These are phyloP conservation scores for Melampsora americana DNA, from an alignment of 1,284 basidiomycete genomes.

Conservation along the genomic window DNA sequence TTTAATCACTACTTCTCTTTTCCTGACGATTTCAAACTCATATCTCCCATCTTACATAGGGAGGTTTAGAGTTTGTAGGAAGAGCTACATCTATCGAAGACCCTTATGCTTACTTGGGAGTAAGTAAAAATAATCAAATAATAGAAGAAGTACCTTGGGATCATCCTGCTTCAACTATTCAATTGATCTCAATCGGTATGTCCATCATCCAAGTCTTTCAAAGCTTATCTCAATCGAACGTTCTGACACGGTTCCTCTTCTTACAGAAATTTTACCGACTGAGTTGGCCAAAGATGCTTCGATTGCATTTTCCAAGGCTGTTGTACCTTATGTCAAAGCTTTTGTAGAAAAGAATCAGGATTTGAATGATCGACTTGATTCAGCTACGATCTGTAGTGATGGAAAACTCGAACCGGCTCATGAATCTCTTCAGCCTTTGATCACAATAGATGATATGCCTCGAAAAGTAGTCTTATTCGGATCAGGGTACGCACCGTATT, in stretches of 20 bases:
- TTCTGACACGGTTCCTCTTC: background rate
- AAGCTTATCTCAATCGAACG: too few relatives aligned
- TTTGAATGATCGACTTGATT: slow-evolving; percentile 59
- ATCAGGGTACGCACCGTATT: slow-evolving; percentile 13
- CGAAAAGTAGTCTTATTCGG: slow-evolving; percentile 41
- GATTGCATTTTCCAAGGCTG: slow-evolving; percentile 65
- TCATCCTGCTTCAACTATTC: slow-evolving; percentile 53
- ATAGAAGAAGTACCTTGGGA: slow-evolving; percentile 14
- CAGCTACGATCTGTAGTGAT: slow-evolving; percentile 67
- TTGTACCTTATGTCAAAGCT: slow-evolving; percentile 68
- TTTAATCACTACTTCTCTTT: background rate
- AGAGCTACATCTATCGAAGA: slow-evolving; percentile 68
- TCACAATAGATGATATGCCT: slow-evolving; percentile 35
- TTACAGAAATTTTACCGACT: slow-evolving; percentile 79
- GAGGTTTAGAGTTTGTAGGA: slow-evolving; percentile 77
- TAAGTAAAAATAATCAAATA: background rate
- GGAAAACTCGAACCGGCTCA: slow-evolving; percentile 63
- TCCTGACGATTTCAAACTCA: background rate
- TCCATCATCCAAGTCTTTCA: slow-evolving; percentile 66
- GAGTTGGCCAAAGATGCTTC: slow-evolving; percentile 77
- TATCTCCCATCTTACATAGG: slow-evolving; percentile 56
- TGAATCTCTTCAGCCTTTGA: slow-evolving; percentile 61
- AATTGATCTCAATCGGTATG: slow-evolving; percentile 54
- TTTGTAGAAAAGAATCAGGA: slow-evolving; percentile 57
- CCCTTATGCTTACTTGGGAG: slow-evolving; percentile 63